Evolutionary conservation across 1,284 basidiomycete species (phyloP).

Genomic region (Leccinum subrobustum): DNA sequence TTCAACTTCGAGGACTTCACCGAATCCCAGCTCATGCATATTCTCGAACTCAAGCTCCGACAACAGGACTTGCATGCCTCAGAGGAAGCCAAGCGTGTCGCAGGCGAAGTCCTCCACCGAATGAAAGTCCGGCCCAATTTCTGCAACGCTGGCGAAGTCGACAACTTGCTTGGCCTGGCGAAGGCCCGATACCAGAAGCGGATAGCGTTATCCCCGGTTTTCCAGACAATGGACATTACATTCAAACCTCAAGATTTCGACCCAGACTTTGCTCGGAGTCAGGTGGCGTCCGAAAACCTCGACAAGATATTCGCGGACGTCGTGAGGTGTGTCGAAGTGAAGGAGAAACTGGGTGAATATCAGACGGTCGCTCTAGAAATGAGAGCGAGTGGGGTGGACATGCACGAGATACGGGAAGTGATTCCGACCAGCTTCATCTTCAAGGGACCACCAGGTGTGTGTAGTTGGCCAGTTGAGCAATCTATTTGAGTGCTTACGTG

Average conservation of each 20-base stretch:
- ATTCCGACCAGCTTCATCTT: no score
- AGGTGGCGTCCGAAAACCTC: background rate
- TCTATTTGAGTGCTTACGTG: background rate
- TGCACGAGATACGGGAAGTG: no score
- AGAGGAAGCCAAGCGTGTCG: background rate
- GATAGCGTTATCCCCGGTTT: background rate
- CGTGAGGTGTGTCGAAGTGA: no score
- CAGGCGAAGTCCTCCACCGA: background rate
- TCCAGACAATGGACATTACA: background rate
- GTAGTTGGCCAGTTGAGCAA: background rate
- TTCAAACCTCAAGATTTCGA: background rate
- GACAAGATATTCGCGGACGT: background rate
- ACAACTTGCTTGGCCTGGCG: background rate
- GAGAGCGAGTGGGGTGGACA: no score
- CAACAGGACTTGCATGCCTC: background rate
- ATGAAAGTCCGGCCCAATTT: background rate
- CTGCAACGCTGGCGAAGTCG: background rate
- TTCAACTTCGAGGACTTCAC: no score
- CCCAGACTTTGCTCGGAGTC: background rate
- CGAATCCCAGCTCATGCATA: no score
- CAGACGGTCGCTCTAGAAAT: no score
- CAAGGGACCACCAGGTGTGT: no score
- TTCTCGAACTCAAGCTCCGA: no score
- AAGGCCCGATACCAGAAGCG: background rate
- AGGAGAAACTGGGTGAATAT: no score